Evolutionary conservation across 148 eudicot species (phyloP), one percentile per base, ranked within the genome.

Genomic region (Heliamphora exappendiculata): DNA sequence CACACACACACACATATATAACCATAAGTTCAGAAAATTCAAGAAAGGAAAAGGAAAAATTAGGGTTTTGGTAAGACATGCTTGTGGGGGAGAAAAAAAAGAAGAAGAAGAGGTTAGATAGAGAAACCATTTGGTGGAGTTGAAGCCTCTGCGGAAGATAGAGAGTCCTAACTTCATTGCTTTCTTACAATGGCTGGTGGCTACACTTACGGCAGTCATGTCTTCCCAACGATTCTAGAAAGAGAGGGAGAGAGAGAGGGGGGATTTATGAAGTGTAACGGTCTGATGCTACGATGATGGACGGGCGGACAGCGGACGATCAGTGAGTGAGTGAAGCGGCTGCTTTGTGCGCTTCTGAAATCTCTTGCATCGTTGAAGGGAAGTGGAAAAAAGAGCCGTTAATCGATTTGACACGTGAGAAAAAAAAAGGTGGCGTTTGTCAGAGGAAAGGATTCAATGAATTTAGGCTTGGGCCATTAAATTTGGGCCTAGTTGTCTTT

Each of bases 41-140:
- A 22, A 22, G 24, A 16, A 68, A 42, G 29, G 16, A 51, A 14
- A 33, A 53, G 7, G 9, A 3, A 26, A 28, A 33, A 33, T 4
- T 31, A 49, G 63, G 75, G 60, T 34, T 31, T 49, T 49, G 2
- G 1, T 44, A 57, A 8, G 47, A 14, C 3, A 62, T 5, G 29
- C 36, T 29, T 26, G 0, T 20, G 13, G 17, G 2, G 1, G n/a
- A 13, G 19, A 78, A 45, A 1, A 10, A 68, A 66, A 3, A 3
- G n/a, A 3, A 10, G 44, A 44, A 7, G 3, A n/a, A n/a, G n/a
- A n/a, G n/a, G n/a, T n/a, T n/a, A 33, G n/a, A 12, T 16, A 8
- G 71, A 49, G 22, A 65, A 36, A 92, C 97, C 97, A 94, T 85
- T 89, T 90, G 37, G 98, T 91, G 11, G 96, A 79, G 72, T 92